Base-by-base conservation (phyloP, 2,329 filamentous ascomycete species). In the Colletotrichum filicis region DNA sequence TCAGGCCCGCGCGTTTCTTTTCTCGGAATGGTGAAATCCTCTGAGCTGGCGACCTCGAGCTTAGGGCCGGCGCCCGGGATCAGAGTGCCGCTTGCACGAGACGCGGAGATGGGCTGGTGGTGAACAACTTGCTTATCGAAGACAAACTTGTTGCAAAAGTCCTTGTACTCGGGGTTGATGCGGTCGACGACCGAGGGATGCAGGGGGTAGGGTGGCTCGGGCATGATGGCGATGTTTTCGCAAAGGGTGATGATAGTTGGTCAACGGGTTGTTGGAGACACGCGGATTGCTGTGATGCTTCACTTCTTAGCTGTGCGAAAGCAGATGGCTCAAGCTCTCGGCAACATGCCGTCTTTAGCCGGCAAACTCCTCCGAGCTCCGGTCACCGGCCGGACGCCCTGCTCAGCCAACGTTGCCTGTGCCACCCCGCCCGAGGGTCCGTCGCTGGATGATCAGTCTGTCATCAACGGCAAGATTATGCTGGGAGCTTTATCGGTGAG, bases 51-150 rank as follows among this genome's bases (percentile, higher is more conserved):
- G 11, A 90, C 87, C 0, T 85, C 80, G 1, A 87, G 79, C 49
- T 85, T 79, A 0, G 87, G 85, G 0, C 88, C 87, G 9, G 83
- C 85, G 16, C 88, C 87, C 6, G 87, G 87, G 46, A 90, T 87
- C 16, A 89, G 79, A n/a, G 85, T 82, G 9, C 87, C 87, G 66
- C 85, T 85, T 24, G 84, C 82, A 22, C 89, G 83, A 0, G 88
- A 90, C 0, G 84, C 86, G 26, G 82, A 82, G 11, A 91, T 81
- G 1, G 88, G 87, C 70, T 89, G 88, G 16, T 86, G 81, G 76
- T 91, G 88, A 3, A 89, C 88, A 76, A 88, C 87, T 74, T 87
- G 87, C 65, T 85, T 82, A 78, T 87, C 82, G 74, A 86, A 79
- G 58, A 89, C 81, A 77, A 88, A 80, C 74, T 85, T 76, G 76